These are phyloP conservation scores for Xerocomellus chrysenteron DNA, from an alignment of 768 basidiomycete species.

Conservation along the genomic window DNA sequence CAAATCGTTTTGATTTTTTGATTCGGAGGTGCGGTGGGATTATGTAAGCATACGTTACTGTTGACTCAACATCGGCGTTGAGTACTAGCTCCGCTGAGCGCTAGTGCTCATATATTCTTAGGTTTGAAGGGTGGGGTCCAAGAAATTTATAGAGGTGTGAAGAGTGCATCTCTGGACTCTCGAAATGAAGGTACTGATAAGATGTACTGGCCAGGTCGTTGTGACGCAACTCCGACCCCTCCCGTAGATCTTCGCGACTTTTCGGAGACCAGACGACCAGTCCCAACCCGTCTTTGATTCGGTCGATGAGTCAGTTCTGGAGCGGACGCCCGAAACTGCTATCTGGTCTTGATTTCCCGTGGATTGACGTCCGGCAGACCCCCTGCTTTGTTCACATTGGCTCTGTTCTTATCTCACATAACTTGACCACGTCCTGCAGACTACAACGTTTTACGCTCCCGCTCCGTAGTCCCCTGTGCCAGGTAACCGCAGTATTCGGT, in stretches of 20 bases:
- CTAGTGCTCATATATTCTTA: background rate
- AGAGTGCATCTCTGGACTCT: too few relatives aligned
- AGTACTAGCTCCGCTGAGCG: too few relatives aligned
- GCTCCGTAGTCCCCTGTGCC: background rate
- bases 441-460: background rate
- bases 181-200: too few relatives aligned
- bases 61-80: too few relatives aligned
- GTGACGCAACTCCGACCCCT: too few relatives aligned
- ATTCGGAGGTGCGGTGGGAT: too few relatives aligned
- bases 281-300: background rate
- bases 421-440: background rate
- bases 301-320: background rate
- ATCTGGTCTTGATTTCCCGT: background rate
- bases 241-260: too few relatives aligned
- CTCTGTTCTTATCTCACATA: conserved; percentile 3
- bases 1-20: conserved; percentile 18
- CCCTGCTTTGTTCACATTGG: background rate
- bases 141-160: too few relatives aligned
- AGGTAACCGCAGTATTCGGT: too few relatives aligned
- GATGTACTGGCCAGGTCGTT: too few relatives aligned
- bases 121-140: too few relatives aligned
- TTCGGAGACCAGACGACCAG: background rate
- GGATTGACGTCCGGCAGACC: background rate
- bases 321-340: background rate
- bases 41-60: too few relatives aligned